phyloP scores from a whole-genome alignment of 106 monocot genomes.

The Alisma plantagoaquatica region DNA sequence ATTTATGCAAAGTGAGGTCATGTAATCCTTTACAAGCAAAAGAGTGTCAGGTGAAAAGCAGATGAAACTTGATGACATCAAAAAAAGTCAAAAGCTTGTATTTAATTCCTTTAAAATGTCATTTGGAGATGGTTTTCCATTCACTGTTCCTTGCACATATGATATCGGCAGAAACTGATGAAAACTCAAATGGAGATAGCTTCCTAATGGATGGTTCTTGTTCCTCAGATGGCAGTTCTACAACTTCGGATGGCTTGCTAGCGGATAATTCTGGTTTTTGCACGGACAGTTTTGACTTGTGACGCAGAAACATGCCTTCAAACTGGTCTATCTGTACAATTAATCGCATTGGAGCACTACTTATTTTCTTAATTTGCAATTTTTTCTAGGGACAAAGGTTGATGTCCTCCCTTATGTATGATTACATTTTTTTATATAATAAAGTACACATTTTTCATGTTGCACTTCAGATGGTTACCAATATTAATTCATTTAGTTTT shows the following conservation, averaged over 20 bases:
- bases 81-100: not conserved
- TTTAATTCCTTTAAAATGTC: not conserved
- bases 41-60: constrained; percentile 3
- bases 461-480: too few relatives aligned
- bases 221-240: not conserved
- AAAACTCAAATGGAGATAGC: not conserved
- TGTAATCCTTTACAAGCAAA: not conserved
- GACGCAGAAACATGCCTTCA: not conserved
- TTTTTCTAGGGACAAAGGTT: too few relatives aligned
- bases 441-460: too few relatives aligned
- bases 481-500: too few relatives aligned
- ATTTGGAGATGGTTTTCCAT: not conserved
- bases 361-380: too few relatives aligned
- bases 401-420: too few relatives aligned
- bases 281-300: constrained; percentile 9
- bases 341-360: constrained; percentile 1
- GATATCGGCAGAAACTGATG: not conserved
- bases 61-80: not conserved
- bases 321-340: too few relatives aligned
- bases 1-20: not conserved
- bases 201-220: not conserved
- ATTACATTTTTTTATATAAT: too few relatives aligned
- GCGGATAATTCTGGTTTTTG: too few relatives aligned
- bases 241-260: too few relatives aligned
- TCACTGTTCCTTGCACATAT: too few relatives aligned